A percentile compares a stretch with the other conserved stretches of the same genome.
These are phyloP conservation scores for Ephemerocybe angulata DNA, from an alignment of 768 basidiomycete species.

Conservation along the genomic window DNA sequence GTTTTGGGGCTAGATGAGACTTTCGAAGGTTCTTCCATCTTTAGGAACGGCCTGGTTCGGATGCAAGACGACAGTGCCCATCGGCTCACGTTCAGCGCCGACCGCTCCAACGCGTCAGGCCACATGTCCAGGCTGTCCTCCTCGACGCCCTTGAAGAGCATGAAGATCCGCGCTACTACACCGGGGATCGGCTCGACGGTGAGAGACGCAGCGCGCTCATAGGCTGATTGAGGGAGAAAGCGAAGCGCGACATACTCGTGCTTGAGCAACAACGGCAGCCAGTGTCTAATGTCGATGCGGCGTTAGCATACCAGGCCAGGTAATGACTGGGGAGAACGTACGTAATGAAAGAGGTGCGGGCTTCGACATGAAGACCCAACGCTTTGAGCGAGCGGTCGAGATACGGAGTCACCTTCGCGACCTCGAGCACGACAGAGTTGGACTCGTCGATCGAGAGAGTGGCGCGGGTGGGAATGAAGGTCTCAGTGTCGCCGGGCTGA, in stretches of 20 bases:
- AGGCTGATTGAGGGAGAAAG: slow-evolving; percentile 42
- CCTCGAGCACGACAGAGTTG: slow-evolving; percentile 29
- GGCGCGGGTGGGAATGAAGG: slow-evolving; percentile 2
- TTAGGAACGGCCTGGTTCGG: too few species aligned
- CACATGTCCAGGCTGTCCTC: slow-evolving; percentile 22
- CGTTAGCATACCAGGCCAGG: neutral
- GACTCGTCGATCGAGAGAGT: slow-evolving; percentile 16
- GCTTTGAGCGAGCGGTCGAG: slow-evolving; percentile 29
- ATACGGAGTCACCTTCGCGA: slow-evolving; percentile 30
- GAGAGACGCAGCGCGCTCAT: slow-evolving; percentile 37
- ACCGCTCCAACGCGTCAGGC: slow-evolving; percentile 20
- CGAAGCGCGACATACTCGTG: slow-evolving; percentile 40
- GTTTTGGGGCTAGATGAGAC: too few species aligned
- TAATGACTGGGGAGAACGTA: slow-evolving; percentile 16
- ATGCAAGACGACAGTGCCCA: too few species aligned
- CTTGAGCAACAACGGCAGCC: slow-evolving; percentile 40
- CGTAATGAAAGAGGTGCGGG: slow-evolving; percentile 46
- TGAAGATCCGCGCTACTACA: slow-evolving; percentile 42
- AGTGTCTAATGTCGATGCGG: slow-evolving; percentile 29
- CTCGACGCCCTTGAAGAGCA: slow-evolving; percentile 41
- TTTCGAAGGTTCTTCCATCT: too few species aligned
- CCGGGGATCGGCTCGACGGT: slow-evolving; percentile 37
- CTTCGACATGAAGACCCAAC: slow-evolving; percentile 40
- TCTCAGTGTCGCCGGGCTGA: neutral
- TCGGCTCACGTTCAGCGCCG: slow-evolving; percentile 16